Percentiles rank a stretch among this genome's conserved stretches.
Conservation (phyloP, 345 rosid genomes). For the Gossypium longicalyx region DNA sequence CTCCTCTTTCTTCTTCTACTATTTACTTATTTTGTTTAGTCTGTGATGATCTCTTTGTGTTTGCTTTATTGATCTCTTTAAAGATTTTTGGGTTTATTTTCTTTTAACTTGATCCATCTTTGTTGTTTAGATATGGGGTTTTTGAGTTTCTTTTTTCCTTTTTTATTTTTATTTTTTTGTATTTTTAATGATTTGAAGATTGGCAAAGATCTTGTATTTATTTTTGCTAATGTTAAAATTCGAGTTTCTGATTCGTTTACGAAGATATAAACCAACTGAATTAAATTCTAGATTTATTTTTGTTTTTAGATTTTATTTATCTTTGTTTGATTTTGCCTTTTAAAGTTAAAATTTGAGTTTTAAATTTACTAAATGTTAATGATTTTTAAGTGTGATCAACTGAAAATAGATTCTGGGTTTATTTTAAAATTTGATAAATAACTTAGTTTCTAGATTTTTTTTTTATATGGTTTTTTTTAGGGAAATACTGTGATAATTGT, state of each 20-base stretch:
- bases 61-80: not conserved
- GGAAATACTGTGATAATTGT: conserved; percentile 10
- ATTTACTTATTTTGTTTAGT: not conserved
- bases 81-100: not conserved
- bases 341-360: too few species aligned
- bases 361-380: too few species aligned
- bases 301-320: too few species aligned
- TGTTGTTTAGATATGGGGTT: conserved; percentile 15
- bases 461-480: not conserved
- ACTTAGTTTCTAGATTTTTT: not conserved
- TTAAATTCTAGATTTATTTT: too few species aligned
- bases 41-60: not conserved
- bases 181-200: not conserved
- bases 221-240: not conserved
- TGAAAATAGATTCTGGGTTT: too few species aligned
- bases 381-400: too few species aligned
- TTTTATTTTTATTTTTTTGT: too few species aligned
- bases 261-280: too few species aligned
- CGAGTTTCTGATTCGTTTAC: not conserved
- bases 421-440: too few species aligned
- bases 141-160: not conserved
- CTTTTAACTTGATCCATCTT: not conserved
- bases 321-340: too few species aligned
- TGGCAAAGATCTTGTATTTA: not conserved
- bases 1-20: not conserved